Percentiles rank a stretch among this genome's conserved stretches.
These are phyloP conservation scores for Fusarium caatingaense DNA, from an alignment of 2,329 filamentous ascomycete species.

Conservation along the genomic window DNA sequence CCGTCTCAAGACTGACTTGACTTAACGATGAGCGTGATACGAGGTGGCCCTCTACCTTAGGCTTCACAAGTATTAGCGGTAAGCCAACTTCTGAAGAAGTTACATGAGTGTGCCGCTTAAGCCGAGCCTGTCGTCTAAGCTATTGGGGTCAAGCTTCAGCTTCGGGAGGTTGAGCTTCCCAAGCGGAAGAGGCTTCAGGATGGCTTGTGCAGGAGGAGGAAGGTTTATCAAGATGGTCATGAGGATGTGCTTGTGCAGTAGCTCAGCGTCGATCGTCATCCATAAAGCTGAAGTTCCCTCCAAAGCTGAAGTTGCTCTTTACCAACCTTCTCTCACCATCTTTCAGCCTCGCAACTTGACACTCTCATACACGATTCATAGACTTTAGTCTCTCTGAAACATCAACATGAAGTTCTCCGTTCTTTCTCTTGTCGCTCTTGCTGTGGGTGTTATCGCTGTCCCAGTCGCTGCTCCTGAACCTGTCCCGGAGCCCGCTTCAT, in stretches of 20 bases:
- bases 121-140: slow-evolving; percentile 17
- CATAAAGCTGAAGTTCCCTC: slow-evolving; percentile 32
- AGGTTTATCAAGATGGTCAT: slow-evolving; percentile 7
- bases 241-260: not conserved
- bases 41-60: slow-evolving; percentile 1
- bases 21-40: slow-evolving; percentile 9
- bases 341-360: not conserved
- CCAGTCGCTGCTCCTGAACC: slow-evolving; percentile 37
- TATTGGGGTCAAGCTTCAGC: not conserved
- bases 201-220: not conserved
- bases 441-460: slow-evolving; percentile 42
- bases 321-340: slow-evolving; percentile 12
- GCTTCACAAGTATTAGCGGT: slow-evolving; percentile 6
- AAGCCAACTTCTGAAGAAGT: not conserved
- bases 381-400: not conserved
- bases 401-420: slow-evolving; percentile 49
- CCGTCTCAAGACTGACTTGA: slow-evolving; percentile 1
- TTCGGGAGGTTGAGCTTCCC: not conserved
- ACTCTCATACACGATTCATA: not conserved
- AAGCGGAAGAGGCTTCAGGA: not conserved
- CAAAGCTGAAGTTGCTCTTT: not conserved
- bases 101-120: not conserved
- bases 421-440: slow-evolving; percentile 42
- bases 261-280: not conserved
- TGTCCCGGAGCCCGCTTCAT: slow-evolving; percentile 13